These are phyloP conservation scores for Aspergillus chevalieri DNA, from an alignment of 2,329 filamentous ascomycete genomes.

Conservation along the genomic window DNA sequence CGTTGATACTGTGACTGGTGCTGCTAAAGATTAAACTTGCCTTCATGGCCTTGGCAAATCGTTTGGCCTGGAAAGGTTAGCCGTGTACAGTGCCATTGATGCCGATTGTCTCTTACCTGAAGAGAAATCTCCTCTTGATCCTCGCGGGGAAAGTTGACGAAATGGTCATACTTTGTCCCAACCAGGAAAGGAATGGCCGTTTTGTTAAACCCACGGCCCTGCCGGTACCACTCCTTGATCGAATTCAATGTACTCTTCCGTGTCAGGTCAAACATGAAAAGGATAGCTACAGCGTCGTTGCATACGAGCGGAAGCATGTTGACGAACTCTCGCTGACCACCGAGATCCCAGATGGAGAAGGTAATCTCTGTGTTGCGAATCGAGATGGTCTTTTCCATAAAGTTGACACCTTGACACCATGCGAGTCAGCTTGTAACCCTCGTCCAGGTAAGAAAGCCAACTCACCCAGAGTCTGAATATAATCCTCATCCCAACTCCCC, in stretches of 20 bases:
- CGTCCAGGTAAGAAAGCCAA: conserved; percentile 60
- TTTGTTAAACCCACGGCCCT: conserved; percentile 98
- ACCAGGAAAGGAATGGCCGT: conserved; percentile 98
- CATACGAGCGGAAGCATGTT: conserved; percentile 99
- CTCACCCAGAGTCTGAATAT: conserved; percentile 89
- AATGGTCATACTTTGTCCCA: conserved; percentile 98
- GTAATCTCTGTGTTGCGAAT: conserved; percentile 99
- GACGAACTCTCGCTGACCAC: conserved; percentile 96
- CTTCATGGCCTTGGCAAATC: conserved; percentile 97
- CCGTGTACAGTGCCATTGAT: not conserved
- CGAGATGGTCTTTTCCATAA: conserved; percentile 99
- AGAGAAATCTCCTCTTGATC: conserved; percentile 98
- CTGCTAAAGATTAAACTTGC: conserved; percentile 97
- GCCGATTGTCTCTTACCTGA: conserved; percentile 55
- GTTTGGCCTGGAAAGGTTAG: conserved; percentile 61
- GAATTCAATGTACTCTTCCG: conserved; percentile 97
- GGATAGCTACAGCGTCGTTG: conserved; percentile 95
- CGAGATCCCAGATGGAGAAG: conserved; percentile 98
- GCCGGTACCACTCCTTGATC: conserved; percentile 99
- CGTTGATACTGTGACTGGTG: conserved; percentile 98
- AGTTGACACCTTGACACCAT: conserved; percentile 80
- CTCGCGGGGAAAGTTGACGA: conserved; percentile 95
- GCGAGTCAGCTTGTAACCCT: conserved; percentile 98
- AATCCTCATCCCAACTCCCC: conserved; percentile 98
- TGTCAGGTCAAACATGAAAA: conserved; percentile 99